These are phyloP conservation scores for Amanita pseudoporphyria DNA, from an alignment of 768 basidiomycete species.

Conservation along the genomic window DNA sequence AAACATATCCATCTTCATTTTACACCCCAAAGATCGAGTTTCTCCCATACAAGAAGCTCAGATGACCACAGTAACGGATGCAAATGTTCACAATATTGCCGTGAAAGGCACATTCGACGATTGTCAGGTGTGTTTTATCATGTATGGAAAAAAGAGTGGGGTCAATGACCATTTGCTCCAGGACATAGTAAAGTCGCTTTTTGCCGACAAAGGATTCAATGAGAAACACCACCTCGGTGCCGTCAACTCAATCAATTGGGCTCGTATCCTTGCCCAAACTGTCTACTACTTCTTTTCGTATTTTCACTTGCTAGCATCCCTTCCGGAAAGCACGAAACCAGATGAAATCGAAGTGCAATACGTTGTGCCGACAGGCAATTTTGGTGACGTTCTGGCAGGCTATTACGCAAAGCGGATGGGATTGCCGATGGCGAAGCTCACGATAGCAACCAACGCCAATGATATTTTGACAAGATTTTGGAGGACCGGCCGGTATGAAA, in stretches of 20 bases:
- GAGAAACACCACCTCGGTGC: constrained; percentile 83
- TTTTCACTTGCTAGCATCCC: constrained; percentile 61
- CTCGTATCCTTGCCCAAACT: constrained; percentile 95
- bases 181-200: constrained; percentile 92
- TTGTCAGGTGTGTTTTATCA: constrained; percentile 62
- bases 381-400: constrained; percentile 94
- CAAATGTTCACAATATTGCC: constrained; percentile 91
- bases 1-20: constrained; percentile 93
- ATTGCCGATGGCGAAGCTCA: constrained; percentile 77
- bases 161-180: constrained; percentile 18
- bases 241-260: constrained; percentile 99
- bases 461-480: constrained; percentile 96
- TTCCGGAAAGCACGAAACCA: constrained; percentile 26
- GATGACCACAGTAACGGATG: constrained; percentile 95
- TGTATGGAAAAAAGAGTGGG: neutral
- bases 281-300: constrained; percentile 98
- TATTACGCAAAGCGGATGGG: constrained; percentile 96
- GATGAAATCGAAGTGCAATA: constrained; percentile 63
- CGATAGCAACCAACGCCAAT: constrained; percentile 92
- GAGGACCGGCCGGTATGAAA: constrained; percentile 86
- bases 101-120: constrained; percentile 95
- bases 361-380: constrained; percentile 97
- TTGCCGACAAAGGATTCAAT: constrained; percentile 83
- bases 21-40: constrained; percentile 95
- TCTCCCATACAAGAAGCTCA: constrained; percentile 98